Conservation (phyloP, 2,329 filamentous ascomycete genomes). For the Colletotrichum sublineola region DNA sequence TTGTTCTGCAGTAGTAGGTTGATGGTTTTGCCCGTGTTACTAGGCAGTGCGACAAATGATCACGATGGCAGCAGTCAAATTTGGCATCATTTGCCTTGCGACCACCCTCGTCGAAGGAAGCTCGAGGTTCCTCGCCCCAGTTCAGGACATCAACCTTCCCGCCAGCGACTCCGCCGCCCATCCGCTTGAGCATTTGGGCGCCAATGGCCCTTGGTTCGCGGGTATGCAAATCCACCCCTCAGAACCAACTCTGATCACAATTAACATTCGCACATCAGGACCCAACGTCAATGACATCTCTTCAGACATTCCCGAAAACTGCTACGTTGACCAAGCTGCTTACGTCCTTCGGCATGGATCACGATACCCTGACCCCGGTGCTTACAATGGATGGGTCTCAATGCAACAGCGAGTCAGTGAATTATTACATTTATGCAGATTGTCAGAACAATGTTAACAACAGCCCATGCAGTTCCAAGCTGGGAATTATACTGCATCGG, state of each 20-base stretch:
- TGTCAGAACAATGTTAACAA: neutral
- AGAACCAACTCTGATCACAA: neutral
- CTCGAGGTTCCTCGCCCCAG: slow-evolving; percentile 43
- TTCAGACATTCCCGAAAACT: slow-evolving; percentile 66
- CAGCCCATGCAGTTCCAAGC: slow-evolving; percentile 60
- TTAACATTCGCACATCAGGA: slow-evolving; percentile 50
- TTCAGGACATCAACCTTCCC: slow-evolving; percentile 47
- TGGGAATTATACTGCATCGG: slow-evolving; percentile 65
- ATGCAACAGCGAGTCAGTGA: slow-evolving; percentile 58
- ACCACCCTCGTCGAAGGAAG: slow-evolving; percentile 12
- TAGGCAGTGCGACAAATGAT: neutral
- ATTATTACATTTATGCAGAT: neutral
- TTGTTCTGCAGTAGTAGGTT: neutral
- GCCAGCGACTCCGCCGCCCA: slow-evolving; percentile 50
- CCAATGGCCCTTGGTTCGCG: slow-evolving; percentile 66
- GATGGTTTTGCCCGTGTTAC: neutral
- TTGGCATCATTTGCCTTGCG: slow-evolving; percentile 26
- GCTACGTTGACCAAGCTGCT: slow-evolving; percentile 70
- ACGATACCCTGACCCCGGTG: slow-evolving; percentile 71
- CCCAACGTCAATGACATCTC: slow-evolving; percentile 70
- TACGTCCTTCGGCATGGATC: slow-evolving; percentile 73
- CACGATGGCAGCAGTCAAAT: slow-evolving; percentile 21
- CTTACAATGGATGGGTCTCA: slow-evolving; percentile 69
- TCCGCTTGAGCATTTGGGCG: slow-evolving; percentile 63
- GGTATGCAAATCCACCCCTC: slow-evolving; percentile 51